A percentile compares a stretch with the other conserved stretches of the same genome.
Conservation (phyloP, 2,329 filamentous ascomycete species). For the Monosporascus sp. region DNA sequence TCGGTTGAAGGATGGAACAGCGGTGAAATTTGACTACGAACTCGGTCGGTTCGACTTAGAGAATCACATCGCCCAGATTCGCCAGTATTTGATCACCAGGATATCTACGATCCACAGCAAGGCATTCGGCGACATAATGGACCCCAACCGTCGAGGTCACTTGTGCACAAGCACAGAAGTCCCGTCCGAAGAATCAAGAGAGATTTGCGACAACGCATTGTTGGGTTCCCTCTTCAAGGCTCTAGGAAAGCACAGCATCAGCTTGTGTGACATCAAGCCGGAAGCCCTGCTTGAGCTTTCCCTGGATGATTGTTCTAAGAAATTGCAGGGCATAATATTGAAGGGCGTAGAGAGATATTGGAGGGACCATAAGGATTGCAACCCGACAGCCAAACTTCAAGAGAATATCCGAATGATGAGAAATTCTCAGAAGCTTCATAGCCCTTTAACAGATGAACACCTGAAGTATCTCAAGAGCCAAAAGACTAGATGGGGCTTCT, state of each 20-base stretch:
- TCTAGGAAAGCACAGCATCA: not conserved
- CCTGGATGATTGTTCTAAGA: not conserved
- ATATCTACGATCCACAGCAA: not conserved
- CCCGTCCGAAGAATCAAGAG: not conserved
- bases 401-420: not conserved
- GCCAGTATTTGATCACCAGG: not conserved
- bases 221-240: not conserved
- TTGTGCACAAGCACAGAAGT: not conserved
- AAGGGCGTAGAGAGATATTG: not conserved
- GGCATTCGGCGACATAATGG: not conserved
- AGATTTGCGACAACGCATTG: not conserved
- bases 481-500: no score
- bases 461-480: not conserved
- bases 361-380: not conserved
- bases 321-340: not conserved
- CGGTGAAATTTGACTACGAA: no score
- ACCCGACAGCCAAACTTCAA: not conserved
- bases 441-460: not conserved
- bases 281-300: not conserved
- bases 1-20: not conserved
- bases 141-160: not conserved
- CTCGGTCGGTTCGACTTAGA: no score
- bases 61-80: no score
- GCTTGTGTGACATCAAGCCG: not conserved
- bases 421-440: no score